A percentile compares a stretch with the other conserved stretches of the same genome.
These are phyloP conservation scores for Gryganskiella cystojenkinii DNA, from an alignment of 192 early-diverging fungal genomes.

Conservation along the genomic window DNA sequence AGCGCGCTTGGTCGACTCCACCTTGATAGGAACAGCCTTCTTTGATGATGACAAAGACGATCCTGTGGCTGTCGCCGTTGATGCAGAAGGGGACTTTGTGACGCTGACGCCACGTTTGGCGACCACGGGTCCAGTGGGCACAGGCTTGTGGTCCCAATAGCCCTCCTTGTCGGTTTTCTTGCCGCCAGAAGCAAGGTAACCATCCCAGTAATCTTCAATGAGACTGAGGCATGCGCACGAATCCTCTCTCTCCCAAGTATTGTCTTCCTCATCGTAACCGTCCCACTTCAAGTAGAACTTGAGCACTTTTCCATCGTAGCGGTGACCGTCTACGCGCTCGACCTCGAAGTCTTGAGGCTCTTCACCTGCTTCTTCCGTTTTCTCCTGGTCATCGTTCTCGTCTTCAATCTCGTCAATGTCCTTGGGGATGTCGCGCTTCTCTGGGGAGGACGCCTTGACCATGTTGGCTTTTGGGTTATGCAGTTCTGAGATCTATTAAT, in stretches of 20 bases:
- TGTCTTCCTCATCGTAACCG: slow-evolving; percentile 38
- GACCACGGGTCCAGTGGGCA: no score
- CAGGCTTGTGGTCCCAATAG: no score
- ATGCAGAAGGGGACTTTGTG: no score
- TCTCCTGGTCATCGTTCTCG: background rate
- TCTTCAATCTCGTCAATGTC: background rate
- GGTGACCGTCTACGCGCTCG: slow-evolving; percentile 37
- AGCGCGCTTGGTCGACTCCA: background rate
- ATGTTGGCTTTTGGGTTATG: background rate
- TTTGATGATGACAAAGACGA: no score
- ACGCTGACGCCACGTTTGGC: no score
- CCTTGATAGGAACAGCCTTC: slow-evolving; percentile 2
- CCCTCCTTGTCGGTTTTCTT: slow-evolving; percentile 13
- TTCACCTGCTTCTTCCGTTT: background rate
- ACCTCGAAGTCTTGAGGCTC: slow-evolving; percentile 29
- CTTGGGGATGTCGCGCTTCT: background rate
- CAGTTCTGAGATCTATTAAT: no score
- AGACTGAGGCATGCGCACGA: slow-evolving; percentile 13
- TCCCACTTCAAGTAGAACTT: slow-evolving; percentile 51
- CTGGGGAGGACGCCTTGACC: no score
- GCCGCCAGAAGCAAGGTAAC: slow-evolving; percentile 23
- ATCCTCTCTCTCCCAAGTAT: slow-evolving; percentile 45
- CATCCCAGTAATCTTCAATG: slow-evolving; percentile 24
- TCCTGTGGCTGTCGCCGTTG: no score
- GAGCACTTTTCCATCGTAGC: background rate